Evolutionary conservation across 192 early-diverging fungal genomes (phyloP).

Genomic region (Podila clonocystis): DNA sequence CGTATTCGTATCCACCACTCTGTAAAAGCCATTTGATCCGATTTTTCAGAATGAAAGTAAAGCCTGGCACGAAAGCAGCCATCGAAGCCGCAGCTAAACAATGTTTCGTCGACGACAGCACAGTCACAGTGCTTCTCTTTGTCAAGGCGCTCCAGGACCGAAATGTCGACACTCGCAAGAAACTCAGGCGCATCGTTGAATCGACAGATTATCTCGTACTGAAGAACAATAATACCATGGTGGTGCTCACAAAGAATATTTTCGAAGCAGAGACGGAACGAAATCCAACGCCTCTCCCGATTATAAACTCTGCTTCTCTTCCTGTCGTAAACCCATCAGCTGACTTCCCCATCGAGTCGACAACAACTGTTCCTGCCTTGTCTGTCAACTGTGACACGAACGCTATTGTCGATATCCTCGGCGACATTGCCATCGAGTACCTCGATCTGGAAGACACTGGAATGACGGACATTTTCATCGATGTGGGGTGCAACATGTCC

Average conservation of each 20-base stretch:
- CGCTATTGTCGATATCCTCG: slow-evolving; percentile 6
- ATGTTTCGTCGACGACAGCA: neutral
- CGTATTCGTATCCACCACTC: no score
- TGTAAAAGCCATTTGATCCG: no score
- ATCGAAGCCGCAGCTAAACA: neutral
- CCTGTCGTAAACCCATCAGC: no score
- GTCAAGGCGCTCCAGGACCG: slow-evolving; percentile 2
- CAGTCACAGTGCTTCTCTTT: neutral
- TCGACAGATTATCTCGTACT: neutral
- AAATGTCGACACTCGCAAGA: slow-evolving; percentile 7
- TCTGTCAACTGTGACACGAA: slow-evolving; percentile 10
- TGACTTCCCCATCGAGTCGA: neutral
- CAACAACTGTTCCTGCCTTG: slow-evolving; percentile 8
- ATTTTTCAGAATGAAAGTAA: no score
- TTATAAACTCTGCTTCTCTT: no score
- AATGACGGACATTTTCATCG: slow-evolving; percentile 13
- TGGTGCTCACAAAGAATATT: neutral
- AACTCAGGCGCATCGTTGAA: neutral
- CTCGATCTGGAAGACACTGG: slow-evolving; percentile 13
- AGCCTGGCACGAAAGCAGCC: no score
- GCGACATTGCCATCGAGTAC: neutral
- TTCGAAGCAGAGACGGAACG: neutral
- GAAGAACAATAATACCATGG: neutral
- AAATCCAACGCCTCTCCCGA: neutral
- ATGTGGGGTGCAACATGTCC: slow-evolving; percentile 10